phyloP scores from a whole-genome alignment of 208 protist genomes.

The Leishmania tropica region DNA sequence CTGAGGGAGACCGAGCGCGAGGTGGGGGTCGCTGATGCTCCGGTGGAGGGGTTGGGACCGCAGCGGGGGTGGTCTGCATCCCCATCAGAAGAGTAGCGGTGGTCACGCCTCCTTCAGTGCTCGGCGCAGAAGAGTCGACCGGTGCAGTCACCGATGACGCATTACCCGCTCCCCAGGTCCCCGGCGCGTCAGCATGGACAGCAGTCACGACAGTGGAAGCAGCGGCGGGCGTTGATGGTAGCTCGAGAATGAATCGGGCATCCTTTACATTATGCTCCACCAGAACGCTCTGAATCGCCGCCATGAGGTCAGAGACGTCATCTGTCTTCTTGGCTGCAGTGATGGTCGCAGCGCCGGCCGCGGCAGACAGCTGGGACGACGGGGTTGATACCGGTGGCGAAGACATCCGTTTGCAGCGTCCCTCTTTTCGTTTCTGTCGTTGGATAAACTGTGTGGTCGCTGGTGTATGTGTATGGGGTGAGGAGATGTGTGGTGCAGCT shows the following conservation, averaged over 20 bases:
- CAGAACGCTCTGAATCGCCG: slow-evolving; percentile 56
- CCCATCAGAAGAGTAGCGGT: background rate
- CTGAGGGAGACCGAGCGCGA: slow-evolving; percentile 20
- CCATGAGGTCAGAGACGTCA: slow-evolving; percentile 33
- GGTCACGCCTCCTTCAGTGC: background rate
- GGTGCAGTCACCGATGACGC: background rate
- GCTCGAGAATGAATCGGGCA: slow-evolving; percentile 52
- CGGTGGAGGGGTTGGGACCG: slow-evolving; percentile 9
- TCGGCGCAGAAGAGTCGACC: background rate
- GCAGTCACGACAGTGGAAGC: background rate
- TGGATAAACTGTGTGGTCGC: background rate
- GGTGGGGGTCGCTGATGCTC: slow-evolving; percentile 21
- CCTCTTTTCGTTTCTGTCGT: background rate
- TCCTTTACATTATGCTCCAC: slow-evolving; percentile 42
- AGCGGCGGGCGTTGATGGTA: slow-evolving; percentile 14
- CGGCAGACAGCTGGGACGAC: background rate
- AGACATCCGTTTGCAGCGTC: background rate
- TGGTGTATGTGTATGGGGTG: background rate
- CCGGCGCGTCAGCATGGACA: background rate
- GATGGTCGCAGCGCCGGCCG: background rate
- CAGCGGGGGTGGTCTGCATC: slow-evolving; percentile 2
- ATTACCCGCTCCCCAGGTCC: background rate
- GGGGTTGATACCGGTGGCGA: background rate
- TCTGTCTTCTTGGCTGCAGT: background rate
- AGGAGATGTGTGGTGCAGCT: background rate